Conservation (phyloP, 2,329 filamentous ascomycete species). For the Fragosphaeria purpurea region DNA sequence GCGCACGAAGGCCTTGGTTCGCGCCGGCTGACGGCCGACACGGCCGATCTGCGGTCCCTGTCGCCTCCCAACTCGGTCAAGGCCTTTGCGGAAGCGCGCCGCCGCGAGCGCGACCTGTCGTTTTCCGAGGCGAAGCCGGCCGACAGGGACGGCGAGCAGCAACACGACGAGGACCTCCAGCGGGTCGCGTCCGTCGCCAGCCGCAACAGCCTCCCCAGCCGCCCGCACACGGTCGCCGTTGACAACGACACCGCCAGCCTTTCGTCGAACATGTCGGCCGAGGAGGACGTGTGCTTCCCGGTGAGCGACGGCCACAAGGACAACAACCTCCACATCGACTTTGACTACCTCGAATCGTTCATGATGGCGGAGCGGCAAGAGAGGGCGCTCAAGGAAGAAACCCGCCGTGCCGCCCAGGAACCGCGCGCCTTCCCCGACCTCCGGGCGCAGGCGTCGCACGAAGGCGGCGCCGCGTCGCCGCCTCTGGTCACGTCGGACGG, state of each 20-base stretch:
- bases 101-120: slow-evolving; percentile 65
- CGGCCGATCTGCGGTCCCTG: slow-evolving; percentile 53
- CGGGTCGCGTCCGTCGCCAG: slow-evolving; percentile 61
- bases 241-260: slow-evolving; percentile 53
- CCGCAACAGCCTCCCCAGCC: slow-evolving; percentile 43
- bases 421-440: slow-evolving; percentile 52
- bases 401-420: slow-evolving; percentile 38
- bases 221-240: slow-evolving; percentile 39
- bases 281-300: slow-evolving; percentile 85
- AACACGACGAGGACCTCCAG: slow-evolving; percentile 47
- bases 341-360: slow-evolving; percentile 88
- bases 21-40: slow-evolving; percentile 48
- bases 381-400: slow-evolving; percentile 37
- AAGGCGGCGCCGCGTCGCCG: slow-evolving; percentile 16
- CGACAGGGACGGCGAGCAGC: slow-evolving; percentile 25
- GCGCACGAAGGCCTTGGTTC: slow-evolving; percentile 34
- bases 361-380: slow-evolving; percentile 52
- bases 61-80: slow-evolving; percentile 97
- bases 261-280: slow-evolving; percentile 58
- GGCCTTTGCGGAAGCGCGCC: slow-evolving; percentile 84
- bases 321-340: slow-evolving; percentile 79
- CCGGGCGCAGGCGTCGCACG: slow-evolving; percentile 29
- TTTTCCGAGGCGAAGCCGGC: slow-evolving; percentile 36
- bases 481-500: slow-evolving; percentile 43
- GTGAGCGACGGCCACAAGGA: slow-evolving; percentile 56